A percentile compares a stretch with the other conserved stretches of the same genome.
Evolutionary conservation across 257 asterid species (phyloP).

Genomic region (Nicotiana otophora): DNA sequence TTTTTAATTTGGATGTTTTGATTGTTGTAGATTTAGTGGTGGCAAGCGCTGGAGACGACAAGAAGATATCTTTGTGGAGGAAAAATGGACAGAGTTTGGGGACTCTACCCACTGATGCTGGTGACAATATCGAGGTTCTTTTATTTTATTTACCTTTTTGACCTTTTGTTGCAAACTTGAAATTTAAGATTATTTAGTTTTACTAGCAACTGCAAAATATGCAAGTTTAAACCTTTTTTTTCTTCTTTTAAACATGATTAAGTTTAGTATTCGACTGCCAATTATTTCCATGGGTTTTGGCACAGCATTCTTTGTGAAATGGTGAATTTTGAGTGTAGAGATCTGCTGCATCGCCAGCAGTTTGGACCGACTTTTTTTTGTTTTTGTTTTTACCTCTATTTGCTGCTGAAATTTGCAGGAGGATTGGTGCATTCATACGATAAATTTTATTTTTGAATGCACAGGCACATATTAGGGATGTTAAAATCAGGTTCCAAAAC

Average conservation of each 20-base stretch:
- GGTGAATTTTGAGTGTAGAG: background rate
- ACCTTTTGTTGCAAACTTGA: background rate
- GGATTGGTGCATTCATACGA: background rate
- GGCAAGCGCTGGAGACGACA: constrained; percentile 92
- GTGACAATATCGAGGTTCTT: constrained; percentile 74
- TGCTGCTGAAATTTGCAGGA: background rate
- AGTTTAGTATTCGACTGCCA: background rate
- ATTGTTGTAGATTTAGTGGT: constrained; percentile 68
- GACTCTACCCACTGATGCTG: constrained; percentile 63
- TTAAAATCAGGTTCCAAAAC: background rate
- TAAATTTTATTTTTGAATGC: background rate
- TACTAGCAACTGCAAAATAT: background rate
- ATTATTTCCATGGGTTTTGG: background rate
- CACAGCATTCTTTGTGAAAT: background rate
- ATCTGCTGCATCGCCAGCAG: background rate
- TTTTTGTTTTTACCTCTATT: background rate
- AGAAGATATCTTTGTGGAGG: constrained; percentile 74
- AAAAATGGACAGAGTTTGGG: constrained; percentile 79
- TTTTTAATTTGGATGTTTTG: background rate
- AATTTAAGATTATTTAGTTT: background rate
- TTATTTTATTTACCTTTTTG: constrained; percentile 8
- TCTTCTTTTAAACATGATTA: too few species aligned
- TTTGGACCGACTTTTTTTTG: background rate
- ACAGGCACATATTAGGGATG: background rate
- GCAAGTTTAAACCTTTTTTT: background rate